These are phyloP conservation scores for Mycena haematopus DNA, from an alignment of 768 basidiomycete species.

Conservation along the genomic window DNA sequence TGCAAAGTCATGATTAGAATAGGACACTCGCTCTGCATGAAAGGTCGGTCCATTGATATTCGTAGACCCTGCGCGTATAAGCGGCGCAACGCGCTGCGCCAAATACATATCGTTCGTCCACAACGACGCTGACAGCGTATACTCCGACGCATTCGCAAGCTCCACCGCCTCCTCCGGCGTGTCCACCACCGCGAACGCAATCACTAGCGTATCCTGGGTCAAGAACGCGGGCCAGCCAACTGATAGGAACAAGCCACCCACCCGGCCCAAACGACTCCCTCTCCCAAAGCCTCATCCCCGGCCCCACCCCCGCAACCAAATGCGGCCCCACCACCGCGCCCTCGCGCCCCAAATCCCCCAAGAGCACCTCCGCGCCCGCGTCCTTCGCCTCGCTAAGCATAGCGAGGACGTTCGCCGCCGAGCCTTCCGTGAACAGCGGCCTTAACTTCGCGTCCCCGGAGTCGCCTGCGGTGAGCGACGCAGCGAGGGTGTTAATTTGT, in stretches of 20 bases:
- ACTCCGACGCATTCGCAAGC: conserved; percentile 60
- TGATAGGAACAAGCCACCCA: conserved; percentile 29
- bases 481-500: conserved; percentile 41
- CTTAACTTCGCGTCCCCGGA: conserved; percentile 37
- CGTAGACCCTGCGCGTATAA: too few relatives aligned
- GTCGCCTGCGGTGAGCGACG: conserved; percentile 45
- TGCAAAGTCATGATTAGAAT: too few relatives aligned
- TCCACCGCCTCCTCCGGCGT: conserved; percentile 60
- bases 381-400: conserved; percentile 52
- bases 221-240: neutral
- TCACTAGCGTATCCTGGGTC: conserved; percentile 40
- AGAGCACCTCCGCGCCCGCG: conserved; percentile 51
- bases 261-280: conserved; percentile 70
- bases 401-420: conserved; percentile 51
- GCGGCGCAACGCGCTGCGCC: conserved; percentile 52
- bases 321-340: conserved; percentile 59
- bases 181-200: conserved; percentile 52
- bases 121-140: conserved; percentile 56
- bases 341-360: conserved; percentile 49
- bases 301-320: conserved; percentile 52
- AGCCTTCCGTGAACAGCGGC: conserved; percentile 50
- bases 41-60: conserved; percentile 56
- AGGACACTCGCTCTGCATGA: conserved; percentile 1
- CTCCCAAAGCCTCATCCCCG: conserved; percentile 60
- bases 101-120: conserved; percentile 56